phyloP scores from a whole-genome alignment of 192 early-diverging fungal species.

The Tieghemiomyces parasiticus region DNA sequence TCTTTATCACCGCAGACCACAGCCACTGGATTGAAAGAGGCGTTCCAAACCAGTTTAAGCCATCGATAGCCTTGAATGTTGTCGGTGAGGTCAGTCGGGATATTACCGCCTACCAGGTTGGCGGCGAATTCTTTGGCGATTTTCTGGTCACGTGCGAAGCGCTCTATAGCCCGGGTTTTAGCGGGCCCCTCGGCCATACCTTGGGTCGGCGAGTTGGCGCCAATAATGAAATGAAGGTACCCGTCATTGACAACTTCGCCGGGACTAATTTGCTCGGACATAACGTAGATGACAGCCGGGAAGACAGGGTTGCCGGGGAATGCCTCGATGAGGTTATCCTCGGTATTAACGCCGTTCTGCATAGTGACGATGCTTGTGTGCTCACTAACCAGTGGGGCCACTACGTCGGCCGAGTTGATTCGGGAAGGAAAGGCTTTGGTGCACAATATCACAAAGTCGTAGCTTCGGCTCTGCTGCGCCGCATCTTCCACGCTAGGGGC shows the following conservation, averaged over 20 bases:
- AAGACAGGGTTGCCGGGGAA: conserved; percentile 47
- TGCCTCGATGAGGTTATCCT: conserved; percentile 32
- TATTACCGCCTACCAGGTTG: conserved; percentile 24
- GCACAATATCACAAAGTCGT: conserved; percentile 43
- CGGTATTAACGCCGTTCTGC: conserved; percentile 58
- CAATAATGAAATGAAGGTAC: conserved; percentile 24
- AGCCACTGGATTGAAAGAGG: conserved; percentile 49
- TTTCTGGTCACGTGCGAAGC: conserved; percentile 15
- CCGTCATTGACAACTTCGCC: conserved; percentile 38
- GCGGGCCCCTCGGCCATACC: conserved; percentile 11
- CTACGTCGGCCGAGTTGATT: conserved; percentile 36
- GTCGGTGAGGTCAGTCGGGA: conserved; percentile 21
- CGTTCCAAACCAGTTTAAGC: conserved; percentile 65
- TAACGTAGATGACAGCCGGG: conserved; percentile 47
- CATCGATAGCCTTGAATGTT: conserved; percentile 48
- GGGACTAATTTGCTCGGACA: conserved; percentile 33
- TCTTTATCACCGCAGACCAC: conserved; percentile 38
- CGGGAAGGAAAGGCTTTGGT: conserved; percentile 53
- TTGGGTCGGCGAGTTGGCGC: no score
- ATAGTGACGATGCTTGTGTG: conserved; percentile 44
- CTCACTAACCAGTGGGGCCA: conserved; percentile 32
- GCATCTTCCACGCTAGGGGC: conserved; percentile 27
- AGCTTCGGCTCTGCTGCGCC: conserved; percentile 24
- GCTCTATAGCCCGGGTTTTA: conserved; percentile 15
- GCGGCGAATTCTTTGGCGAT: conserved; percentile 21